phyloP scores from a whole-genome alignment of 371 early-diverging fungal genomes.

The Furculomyces boomerangus region DNA sequence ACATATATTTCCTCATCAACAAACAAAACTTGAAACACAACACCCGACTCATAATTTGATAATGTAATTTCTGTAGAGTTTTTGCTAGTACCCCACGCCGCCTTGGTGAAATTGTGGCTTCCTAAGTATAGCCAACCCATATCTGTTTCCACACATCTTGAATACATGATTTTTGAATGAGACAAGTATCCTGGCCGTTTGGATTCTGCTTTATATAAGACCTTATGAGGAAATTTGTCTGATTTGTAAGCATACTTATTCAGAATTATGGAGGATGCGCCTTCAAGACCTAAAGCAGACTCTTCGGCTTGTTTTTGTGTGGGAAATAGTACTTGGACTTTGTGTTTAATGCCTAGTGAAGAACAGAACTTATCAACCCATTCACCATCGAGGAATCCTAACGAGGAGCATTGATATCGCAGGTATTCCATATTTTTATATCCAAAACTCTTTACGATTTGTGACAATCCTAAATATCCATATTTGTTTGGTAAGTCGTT shows the following conservation, averaged over 20 bases:
- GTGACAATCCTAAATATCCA: slow-evolving; percentile 3
- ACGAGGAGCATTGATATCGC: neutral
- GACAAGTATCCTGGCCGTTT: slow-evolving; percentile 2
- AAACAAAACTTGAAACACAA: slow-evolving; percentile 6
- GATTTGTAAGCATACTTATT: neutral
- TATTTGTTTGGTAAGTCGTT: no score
- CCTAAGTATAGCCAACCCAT: slow-evolving; percentile 20
- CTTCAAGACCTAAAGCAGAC: neutral
- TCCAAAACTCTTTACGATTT: neutral
- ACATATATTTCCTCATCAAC: slow-evolving; percentile 7
- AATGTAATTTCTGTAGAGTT: neutral
- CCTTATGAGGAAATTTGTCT: slow-evolving; percentile 2
- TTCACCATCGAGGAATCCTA: neutral
- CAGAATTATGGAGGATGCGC: slow-evolving; percentile 9
- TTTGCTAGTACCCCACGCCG: slow-evolving; percentile 13
- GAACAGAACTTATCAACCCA: neutral
- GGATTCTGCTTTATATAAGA: slow-evolving; percentile 6
- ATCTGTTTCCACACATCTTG: slow-evolving; percentile 1
- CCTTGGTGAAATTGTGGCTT: slow-evolving; percentile 19
- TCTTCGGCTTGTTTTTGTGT: neutral
- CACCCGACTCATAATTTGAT: slow-evolving; percentile 19
- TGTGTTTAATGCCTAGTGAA: neutral
- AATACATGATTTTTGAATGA: slow-evolving; percentile 13
- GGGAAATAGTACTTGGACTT: neutral
- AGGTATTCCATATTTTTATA: neutral